These are phyloP conservation scores for Tulasnella sp. DNA, from an alignment of 768 basidiomycete species.

Conservation along the genomic window DNA sequence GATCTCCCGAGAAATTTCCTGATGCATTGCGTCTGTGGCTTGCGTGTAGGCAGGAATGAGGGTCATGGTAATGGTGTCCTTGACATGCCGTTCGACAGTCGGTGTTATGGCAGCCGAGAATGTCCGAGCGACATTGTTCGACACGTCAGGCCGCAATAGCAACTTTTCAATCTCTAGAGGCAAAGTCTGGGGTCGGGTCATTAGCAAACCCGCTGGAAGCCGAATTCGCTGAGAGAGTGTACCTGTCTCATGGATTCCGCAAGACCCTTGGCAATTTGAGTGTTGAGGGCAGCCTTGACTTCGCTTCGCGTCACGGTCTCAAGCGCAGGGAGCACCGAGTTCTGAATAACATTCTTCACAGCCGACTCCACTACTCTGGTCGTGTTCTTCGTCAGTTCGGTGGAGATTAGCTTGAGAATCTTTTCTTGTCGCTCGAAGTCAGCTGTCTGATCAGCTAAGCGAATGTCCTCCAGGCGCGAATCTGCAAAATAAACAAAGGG, in stretches of 20 bases:
- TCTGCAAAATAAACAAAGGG: slow-evolving; percentile 38
- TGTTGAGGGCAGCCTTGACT: slow-evolving; percentile 67
- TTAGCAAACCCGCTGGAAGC: neutral
- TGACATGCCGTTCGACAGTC: slow-evolving; percentile 71
- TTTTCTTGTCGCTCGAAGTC: slow-evolving; percentile 83
- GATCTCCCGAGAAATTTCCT: slow-evolving; percentile 69
- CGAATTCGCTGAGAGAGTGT: slow-evolving; percentile 26
- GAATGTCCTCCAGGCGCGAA: slow-evolving; percentile 74
- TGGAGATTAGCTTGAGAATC: slow-evolving; percentile 80
- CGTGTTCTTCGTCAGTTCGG: slow-evolving; percentile 77
- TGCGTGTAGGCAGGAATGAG: slow-evolving; percentile 71
- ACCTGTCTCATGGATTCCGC: slow-evolving; percentile 69
- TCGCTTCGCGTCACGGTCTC: slow-evolving; percentile 76
- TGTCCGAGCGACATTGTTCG: slow-evolving; percentile 65
- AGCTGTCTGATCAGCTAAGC: slow-evolving; percentile 66
- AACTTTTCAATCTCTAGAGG: slow-evolving; percentile 74
- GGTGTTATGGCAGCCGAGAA: slow-evolving; percentile 66
- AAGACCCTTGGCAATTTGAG: slow-evolving; percentile 66
- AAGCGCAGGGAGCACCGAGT: slow-evolving; percentile 71
- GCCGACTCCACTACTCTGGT: slow-evolving; percentile 83
- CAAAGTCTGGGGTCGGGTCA: slow-evolving; percentile 44
- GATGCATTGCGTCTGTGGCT: slow-evolving; percentile 67
- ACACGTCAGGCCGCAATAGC: slow-evolving; percentile 66
- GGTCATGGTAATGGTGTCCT: slow-evolving; percentile 63
- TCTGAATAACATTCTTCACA: slow-evolving; percentile 76